Evolutionary conservation across 306 rosid species (phyloP), one percentile per base, ranked within the genome.

Genomic region (Sindora glabra): DNA sequence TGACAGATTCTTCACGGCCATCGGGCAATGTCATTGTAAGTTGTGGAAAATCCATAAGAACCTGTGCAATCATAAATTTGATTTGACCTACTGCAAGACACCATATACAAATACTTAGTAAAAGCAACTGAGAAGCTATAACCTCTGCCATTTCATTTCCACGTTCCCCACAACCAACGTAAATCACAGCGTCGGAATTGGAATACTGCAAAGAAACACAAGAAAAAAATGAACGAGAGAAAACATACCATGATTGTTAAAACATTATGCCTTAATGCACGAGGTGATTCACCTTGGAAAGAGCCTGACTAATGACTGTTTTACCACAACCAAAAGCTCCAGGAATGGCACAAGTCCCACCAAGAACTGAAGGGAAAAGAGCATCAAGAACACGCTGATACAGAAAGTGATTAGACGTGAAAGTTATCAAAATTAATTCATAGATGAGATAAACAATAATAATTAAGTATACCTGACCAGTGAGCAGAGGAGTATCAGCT

Each of bases 91-190:
- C 33, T 14, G 50, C 64, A 58, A 41, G 42, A 38, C 1, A 63
- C 22, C 11, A 34, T 52, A 22, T 22, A 54, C 10, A 30, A 32
- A 2, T 29, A 56, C 34, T 59, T 26, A 26, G 56, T 23, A 21
- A 27, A 70, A 57, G 24, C 49, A 17, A 25, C 16, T 24, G 45
- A 16, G 25, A 38, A 26, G 65, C 29, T 27, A 34, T 74, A 61
- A 80, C 96, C 80, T 94, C 99, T 21, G 99, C 99, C 99, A 94
- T 94, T 80, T 94, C 99, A 78, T 94, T 94, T 79, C 99, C 99
- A 46, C 99, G 90, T 70, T 94, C 99, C 56, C 99, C 99, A 69
- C 97, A 94, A 67, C 99, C 99, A 74, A 94, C 99, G 26, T 94
- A 89, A 36, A 94, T 84, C 39, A 94, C 99, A 2, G 99, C 23